Percentiles rank a stretch among this genome's conserved stretches.
Conservation (phyloP, 106 monocot species). For the Hemerocallis citrina region DNA sequence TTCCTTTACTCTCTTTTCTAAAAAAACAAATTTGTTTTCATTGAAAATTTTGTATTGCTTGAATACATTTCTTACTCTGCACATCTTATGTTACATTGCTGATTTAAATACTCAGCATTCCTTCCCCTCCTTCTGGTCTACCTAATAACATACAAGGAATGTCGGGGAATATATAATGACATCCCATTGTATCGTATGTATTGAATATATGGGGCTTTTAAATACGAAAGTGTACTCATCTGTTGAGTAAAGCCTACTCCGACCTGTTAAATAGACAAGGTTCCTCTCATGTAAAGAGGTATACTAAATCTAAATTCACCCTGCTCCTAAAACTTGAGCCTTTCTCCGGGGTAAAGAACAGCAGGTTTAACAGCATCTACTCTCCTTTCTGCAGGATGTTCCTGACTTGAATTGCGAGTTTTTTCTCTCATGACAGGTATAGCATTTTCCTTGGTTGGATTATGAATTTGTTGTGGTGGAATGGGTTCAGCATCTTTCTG, state of each 20-base stretch:
- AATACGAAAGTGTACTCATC: background rate
- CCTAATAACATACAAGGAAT: background rate
- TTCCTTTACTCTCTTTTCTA: too few relatives aligned
- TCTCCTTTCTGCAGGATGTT: slow-evolving; percentile 3
- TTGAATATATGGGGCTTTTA: background rate
- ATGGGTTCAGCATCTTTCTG: slow-evolving; percentile 7
- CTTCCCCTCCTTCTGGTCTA: background rate
- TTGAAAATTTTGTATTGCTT: background rate
- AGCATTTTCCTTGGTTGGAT: slow-evolving; percentile 1
- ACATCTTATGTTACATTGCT: background rate
- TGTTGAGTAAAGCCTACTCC: background rate
- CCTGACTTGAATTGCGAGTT: background rate
- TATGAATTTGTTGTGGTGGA: background rate
- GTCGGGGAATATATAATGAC: background rate
- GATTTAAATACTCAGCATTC: background rate
- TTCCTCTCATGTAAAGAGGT: background rate
- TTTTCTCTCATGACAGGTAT: too few relatives aligned
- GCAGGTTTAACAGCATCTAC: slow-evolving; percentile 13
- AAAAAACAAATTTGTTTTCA: background rate
- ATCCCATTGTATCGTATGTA: slow-evolving; percentile 4
- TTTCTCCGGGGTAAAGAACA: slow-evolving; percentile 26
- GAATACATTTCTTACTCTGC: background rate
- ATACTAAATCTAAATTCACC: background rate
- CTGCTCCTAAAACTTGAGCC: slow-evolving; percentile 34
- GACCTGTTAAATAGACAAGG: too few relatives aligned